These are phyloP conservation scores for Lactifluus subvellereus DNA, from an alignment of 768 basidiomycete species.

Conservation along the genomic window DNA sequence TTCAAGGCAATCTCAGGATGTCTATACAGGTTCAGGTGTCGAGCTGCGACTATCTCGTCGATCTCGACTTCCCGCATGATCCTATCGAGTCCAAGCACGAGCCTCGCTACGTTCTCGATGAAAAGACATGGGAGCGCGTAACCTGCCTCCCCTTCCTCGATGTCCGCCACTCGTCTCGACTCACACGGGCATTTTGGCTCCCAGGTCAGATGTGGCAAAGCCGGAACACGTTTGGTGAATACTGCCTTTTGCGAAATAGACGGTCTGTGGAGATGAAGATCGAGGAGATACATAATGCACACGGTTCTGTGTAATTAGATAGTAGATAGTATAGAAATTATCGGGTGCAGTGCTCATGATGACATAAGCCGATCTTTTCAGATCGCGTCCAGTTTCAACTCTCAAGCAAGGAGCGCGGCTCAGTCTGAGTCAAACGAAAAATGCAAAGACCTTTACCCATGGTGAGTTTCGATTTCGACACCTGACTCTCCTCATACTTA, in stretches of 20 bases:
- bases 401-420: not conserved
- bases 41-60: slow-evolving; percentile 85
- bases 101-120: slow-evolving; percentile 71
- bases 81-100: slow-evolving; percentile 52
- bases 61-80: slow-evolving; percentile 78
- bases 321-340: no score
- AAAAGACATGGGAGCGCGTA: slow-evolving; percentile 73
- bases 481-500: not conserved
- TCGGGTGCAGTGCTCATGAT: not conserved
- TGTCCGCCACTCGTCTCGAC: slow-evolving; percentile 57
- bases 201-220: slow-evolving; percentile 66
- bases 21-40: slow-evolving; percentile 54
- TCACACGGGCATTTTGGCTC: slow-evolving; percentile 76
- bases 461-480: slow-evolving; percentile 13
- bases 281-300: slow-evolving; percentile 3
- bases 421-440: slow-evolving; percentile 32
- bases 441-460: slow-evolving; percentile 66
- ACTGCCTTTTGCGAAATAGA: slow-evolving; percentile 76
- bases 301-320: not conserved
- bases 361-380: slow-evolving; percentile 16
- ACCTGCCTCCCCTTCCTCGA: slow-evolving; percentile 82
- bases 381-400: not conserved
- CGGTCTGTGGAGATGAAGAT: slow-evolving; percentile 32
- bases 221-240: slow-evolving; percentile 79
- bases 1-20: not conserved